These are phyloP conservation scores for Hapsidospora chrysogenum DNA, from an alignment of 495 filamentous ascomycete species.

Conservation along the genomic window DNA sequence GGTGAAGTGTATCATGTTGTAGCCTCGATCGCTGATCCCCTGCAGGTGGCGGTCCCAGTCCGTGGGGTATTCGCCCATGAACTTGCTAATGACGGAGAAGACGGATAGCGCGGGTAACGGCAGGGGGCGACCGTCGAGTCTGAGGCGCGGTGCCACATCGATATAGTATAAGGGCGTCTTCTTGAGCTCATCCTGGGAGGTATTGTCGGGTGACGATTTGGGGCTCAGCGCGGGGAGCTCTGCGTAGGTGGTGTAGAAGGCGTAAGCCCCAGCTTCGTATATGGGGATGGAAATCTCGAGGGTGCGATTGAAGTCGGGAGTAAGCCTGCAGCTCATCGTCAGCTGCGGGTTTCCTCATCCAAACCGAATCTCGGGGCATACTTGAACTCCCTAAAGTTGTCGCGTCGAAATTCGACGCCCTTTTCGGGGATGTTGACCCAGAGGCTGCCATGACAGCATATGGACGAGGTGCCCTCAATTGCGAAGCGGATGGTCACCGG, in stretches of 20 bases:
- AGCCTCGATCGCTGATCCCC: slow-evolving; percentile 75
- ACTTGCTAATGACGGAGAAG: slow-evolving; percentile 93
- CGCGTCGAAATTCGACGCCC: slow-evolving; percentile 55
- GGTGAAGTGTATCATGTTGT: slow-evolving; percentile 99
- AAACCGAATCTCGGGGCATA: slow-evolving; percentile 26
- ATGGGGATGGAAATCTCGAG: slow-evolving; percentile 82
- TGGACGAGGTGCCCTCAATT: slow-evolving; percentile 91
- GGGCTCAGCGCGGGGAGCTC: slow-evolving; percentile 62
- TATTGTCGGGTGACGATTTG: slow-evolving; percentile 29
- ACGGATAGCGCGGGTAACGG: slow-evolving; percentile 77
- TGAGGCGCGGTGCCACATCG: slow-evolving; percentile 75
- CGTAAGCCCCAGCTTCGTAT: slow-evolving; percentile 71
- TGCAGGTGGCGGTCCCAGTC: slow-evolving; percentile 80
- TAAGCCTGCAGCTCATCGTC: slow-evolving; percentile 38
- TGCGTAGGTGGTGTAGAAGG: slow-evolving; percentile 87
- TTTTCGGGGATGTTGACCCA: slow-evolving; percentile 87
- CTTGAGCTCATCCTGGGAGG: slow-evolving; percentile 23
- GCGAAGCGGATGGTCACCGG: slow-evolving; percentile 74
- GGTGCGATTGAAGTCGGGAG: slow-evolving; percentile 81
- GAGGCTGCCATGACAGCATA: slow-evolving; percentile 80
- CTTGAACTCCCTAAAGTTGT: slow-evolving; percentile 74
- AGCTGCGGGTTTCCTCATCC: background rate
- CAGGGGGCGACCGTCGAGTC: slow-evolving; percentile 47
- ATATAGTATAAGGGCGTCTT: slow-evolving; percentile 71
- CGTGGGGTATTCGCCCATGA: slow-evolving; percentile 80